phyloP scores from a whole-genome alignment of 768 basidiomycete genomes.

The Tulasnella sp. region DNA sequence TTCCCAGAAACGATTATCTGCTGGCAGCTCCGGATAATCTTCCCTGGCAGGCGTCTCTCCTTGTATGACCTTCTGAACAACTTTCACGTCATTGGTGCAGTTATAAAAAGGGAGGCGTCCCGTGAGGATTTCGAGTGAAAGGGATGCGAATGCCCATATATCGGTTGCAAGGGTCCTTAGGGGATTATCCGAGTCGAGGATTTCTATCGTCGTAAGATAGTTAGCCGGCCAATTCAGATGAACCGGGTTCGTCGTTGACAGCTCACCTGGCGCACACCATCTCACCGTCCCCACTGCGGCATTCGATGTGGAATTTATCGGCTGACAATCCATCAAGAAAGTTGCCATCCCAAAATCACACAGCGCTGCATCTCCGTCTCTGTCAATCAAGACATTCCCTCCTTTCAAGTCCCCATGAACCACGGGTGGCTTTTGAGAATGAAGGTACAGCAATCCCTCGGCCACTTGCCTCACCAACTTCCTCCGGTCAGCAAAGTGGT shows the following conservation, averaged over 20 bases:
- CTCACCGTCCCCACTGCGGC: slow-evolving; percentile 23
- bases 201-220: not conserved
- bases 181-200: not conserved
- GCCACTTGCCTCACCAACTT: slow-evolving; percentile 33
- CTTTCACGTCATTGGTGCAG: slow-evolving; percentile 26
- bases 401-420: slow-evolving; percentile 34
- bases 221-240: not conserved
- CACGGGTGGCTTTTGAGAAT: slow-evolving; percentile 21
- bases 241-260: not conserved
- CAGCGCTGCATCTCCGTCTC: not conserved
- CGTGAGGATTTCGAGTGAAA: slow-evolving; percentile 32
- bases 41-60: slow-evolving; percentile 28
- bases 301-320: slow-evolving; percentile 9
- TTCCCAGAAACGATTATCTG: slow-evolving; percentile 31
- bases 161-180: slow-evolving; percentile 27
- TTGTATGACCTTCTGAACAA: not conserved
- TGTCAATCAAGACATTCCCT: slow-evolving; percentile 31
- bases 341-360: slow-evolving; percentile 28
- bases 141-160: slow-evolving; percentile 30
- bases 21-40: slow-evolving; percentile 27
- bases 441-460: slow-evolving; percentile 27
- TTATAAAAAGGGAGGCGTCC: slow-evolving; percentile 29
- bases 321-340: slow-evolving; percentile 19
- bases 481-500: slow-evolving; percentile 30
- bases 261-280: slow-evolving; percentile 33